Evolutionary conservation across 2,329 filamentous ascomycete species (phyloP).

Genomic region (Fusarium bactridioides): DNA sequence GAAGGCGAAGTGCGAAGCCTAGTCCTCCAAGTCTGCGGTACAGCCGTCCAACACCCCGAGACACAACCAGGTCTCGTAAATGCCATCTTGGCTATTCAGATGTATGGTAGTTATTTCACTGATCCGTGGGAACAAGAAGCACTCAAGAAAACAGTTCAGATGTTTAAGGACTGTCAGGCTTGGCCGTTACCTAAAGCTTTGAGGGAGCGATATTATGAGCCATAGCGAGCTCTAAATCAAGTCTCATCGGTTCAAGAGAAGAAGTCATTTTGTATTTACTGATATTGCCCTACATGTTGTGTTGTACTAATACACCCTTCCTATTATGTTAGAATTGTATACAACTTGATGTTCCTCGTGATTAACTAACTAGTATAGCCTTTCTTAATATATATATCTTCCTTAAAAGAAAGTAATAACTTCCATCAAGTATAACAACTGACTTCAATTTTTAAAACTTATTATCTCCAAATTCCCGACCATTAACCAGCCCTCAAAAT

Average conservation of each 20-base stretch:
- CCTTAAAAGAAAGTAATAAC: neutral
- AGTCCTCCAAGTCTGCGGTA: constrained; percentile 31
- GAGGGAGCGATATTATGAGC: neutral
- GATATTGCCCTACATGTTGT: neutral
- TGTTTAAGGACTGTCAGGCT: constrained; percentile 28
- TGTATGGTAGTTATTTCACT: constrained; percentile 34
- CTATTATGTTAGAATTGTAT: too few species aligned
- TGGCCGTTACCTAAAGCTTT: constrained; percentile 31
- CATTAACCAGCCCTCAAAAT: neutral
- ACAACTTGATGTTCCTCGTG: too few species aligned
- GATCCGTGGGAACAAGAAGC: constrained; percentile 35
- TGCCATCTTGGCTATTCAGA: constrained; percentile 20
- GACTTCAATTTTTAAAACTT: neutral
- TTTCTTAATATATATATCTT: rapidly evolving
- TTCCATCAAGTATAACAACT: rapidly evolving
- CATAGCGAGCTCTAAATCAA: neutral
- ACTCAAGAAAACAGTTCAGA: constrained; percentile 21
- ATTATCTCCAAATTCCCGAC: rapidly evolving
- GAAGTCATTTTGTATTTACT: neutral
- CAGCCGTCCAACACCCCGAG: constrained; percentile 20
- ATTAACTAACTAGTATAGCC: rapidly evolving
- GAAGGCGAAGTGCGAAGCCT: constrained; percentile 21
- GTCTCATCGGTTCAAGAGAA: neutral
- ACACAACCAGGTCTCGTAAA: constrained; percentile 29
- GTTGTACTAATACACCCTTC: neutral